Percentiles rank a stretch among this genome's conserved stretches.
Evolutionary conservation across 768 basidiomycete species (phyloP).

Genomic region (Termitomyces sp.): DNA sequence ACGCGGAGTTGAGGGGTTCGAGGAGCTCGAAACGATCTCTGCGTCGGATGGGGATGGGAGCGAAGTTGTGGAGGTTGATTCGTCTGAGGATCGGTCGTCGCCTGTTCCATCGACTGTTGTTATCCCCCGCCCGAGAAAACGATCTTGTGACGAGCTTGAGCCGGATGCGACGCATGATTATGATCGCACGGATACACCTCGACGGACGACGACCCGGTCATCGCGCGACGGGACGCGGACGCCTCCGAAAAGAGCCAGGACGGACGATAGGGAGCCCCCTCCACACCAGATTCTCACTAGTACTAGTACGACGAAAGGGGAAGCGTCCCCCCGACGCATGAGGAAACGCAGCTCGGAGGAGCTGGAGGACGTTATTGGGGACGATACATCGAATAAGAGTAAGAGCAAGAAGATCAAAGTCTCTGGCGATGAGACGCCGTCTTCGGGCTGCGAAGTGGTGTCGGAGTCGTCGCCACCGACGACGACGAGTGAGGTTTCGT

Average conservation of each 20-base stretch:
- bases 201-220: neutral
- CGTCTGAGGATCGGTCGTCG: neutral
- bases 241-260: constrained; percentile 28
- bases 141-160: constrained; percentile 29
- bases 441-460: neutral
- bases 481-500: neutral
- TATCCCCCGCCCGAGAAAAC: constrained; percentile 15
- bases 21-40: constrained; percentile 13
- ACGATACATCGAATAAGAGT: constrained; percentile 1
- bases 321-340: constrained; percentile 20
- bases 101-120: neutral
- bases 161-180: constrained; percentile 17
- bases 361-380: constrained; percentile 29
- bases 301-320: constrained; percentile 1
- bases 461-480: neutral
- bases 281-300: neutral
- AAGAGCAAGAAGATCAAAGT: constrained; percentile 12
- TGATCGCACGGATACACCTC: constrained; percentile 6
- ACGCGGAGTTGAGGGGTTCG: constrained; percentile 30
- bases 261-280: constrained; percentile 8
- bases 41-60: constrained; percentile 8
- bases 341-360: constrained; percentile 52
- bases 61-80: neutral
- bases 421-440: neutral
- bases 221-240: constrained; percentile 23